Base-by-base conservation (phyloP, 169 alveolate species). In the Eimeria brunetti region DNA sequence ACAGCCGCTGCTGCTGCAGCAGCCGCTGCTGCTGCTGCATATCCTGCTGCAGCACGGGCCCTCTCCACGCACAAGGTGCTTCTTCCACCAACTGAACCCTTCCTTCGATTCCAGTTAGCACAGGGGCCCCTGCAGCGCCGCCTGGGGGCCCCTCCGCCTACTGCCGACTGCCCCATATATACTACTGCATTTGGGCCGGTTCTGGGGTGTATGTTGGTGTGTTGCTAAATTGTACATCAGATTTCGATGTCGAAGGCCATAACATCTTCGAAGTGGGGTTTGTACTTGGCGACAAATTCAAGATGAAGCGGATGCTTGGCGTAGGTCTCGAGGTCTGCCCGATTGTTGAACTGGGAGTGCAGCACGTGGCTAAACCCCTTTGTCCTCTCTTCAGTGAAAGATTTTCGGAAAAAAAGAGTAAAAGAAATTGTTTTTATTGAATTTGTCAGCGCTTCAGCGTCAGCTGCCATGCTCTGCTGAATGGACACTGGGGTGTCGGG, bases 321-420 rank as follows among this genome's bases (percentile, higher is more conserved):
- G 30, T 91, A 91, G 30, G 62, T 76, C 44, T 75, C 56, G 58
- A 91, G 90, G 44, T 91, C 84, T 8, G 33, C 90, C 84, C 73
- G 12, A 56, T 46, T 60, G 89, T 41, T 64, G 90, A 91, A 91
- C 36, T 91, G 89, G 38, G 95, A 91, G 88, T 91, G 83, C 58
- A 91, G 90, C 8, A 91, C 85, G n/a, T 91, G 95, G 67, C 91
- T 75, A 84, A 46, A 91, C 14, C 95, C 95, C 62, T 78, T 91
- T 8, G 95, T 46, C 41, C 95, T 69, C 30, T 91, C 95, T 9
- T 75, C 73, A 7, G 95, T 91, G 20, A 91, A 30, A 22, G 95
- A 58, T 11, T 83, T 67, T 36, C 85, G 81, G 56, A 91, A 41
- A n/a, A 56, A 83, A 30, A 91, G 81, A 69, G 69, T 22, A 67